Evolutionary conservation across 768 basidiomycete genomes (phyloP).

Genomic region (Infundibulicybe gibba): DNA sequence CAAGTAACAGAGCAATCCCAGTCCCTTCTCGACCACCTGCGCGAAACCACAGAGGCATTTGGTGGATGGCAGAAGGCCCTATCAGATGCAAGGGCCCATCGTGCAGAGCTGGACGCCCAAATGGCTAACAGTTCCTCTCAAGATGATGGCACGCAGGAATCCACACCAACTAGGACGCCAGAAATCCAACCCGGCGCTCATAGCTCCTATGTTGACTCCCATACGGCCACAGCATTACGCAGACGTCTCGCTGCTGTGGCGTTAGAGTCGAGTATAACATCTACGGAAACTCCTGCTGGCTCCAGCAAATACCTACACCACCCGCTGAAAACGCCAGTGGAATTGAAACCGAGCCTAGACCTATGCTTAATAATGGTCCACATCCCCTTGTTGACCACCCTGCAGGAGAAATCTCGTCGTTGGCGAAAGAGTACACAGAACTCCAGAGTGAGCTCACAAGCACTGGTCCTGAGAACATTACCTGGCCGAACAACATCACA

Average conservation of each 20-base stretch:
- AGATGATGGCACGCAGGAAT: constrained; percentile 20
- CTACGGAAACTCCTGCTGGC: constrained; percentile 1
- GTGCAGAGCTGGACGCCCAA: constrained; percentile 33
- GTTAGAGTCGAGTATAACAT: constrained; percentile 10
- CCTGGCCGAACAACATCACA: constrained; percentile 85
- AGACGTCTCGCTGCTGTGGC: constrained; percentile 49
- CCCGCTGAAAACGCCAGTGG: constrained; percentile 1
- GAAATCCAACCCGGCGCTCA: constrained; percentile 38
- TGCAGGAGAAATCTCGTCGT: constrained; percentile 52
- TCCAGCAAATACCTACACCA: neutral
- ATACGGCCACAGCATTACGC: constrained; percentile 49
- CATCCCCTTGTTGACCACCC: constrained; percentile 66
- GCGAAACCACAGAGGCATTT: constrained; percentile 38
- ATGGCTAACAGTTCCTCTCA: constrained; percentile 11
- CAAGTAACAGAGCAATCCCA: constrained; percentile 43
- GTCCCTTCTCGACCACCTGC: constrained; percentile 38
- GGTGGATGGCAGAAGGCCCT: constrained; percentile 72
- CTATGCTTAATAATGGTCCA: constrained; percentile 14
- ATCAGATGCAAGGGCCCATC: constrained; percentile 40
- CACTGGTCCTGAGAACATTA: constrained; percentile 59
- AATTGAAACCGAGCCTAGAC: neutral
- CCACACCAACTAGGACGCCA: constrained; percentile 40
- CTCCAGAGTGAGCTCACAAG: constrained; percentile 74
- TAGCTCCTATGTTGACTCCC: constrained; percentile 51
- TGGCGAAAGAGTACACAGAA: constrained; percentile 76